Base-by-base conservation (phyloP, 2,329 filamentous ascomycete genomes). In the Pseudocercospora vitis region DNA sequence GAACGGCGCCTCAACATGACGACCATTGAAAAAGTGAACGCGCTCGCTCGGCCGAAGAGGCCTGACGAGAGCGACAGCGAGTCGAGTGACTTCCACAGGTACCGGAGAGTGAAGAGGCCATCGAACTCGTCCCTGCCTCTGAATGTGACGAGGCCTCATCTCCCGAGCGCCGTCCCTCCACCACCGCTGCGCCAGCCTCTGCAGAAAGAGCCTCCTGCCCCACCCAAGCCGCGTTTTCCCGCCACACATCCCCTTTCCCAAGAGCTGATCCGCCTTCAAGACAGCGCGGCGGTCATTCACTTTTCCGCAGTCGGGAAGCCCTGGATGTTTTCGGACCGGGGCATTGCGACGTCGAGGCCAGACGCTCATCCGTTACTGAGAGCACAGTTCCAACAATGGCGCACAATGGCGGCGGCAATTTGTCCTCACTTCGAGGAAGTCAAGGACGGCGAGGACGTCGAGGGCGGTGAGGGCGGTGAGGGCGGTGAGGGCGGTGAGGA, bases 231-330 rank as follows among this genome's bases (percentile, higher is more conserved):
- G 9, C 55, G 59, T 7, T 64, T 60, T 31, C 60, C 60, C 12
- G 26, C 26, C 6, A 32, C 40, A n/a, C 63, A 60, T 21, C 56
- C 59, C 11, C 32, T 62, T 11, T 56, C 51, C 26, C 37, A 48
- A 11, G 59, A 63, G 47, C 52, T 68, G 6, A 55, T 56, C 39
- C 50, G 46, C 3, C 52, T 66, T 5, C 57, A 62, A 29, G 50
- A 58, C n/a, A 42, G 57, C 7, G 59, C 62, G 2, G 55, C 60
- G 0, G 62, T 68, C 3, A 54, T 68, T 21, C 64, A 68, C 48
- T 68, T 67, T 56, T 60, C 62, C 2, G 65, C 64, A 0, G 42
- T 62, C 2, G 63, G 63, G 16, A 68, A 68, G 52, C 65, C 64
- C 6, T 68, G 65, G 64, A 57, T 28, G 12, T 53, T 58, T 21